phyloP scores from a whole-genome alignment of 1,284 basidiomycete species.

The Termitomyces sp. region DNA sequence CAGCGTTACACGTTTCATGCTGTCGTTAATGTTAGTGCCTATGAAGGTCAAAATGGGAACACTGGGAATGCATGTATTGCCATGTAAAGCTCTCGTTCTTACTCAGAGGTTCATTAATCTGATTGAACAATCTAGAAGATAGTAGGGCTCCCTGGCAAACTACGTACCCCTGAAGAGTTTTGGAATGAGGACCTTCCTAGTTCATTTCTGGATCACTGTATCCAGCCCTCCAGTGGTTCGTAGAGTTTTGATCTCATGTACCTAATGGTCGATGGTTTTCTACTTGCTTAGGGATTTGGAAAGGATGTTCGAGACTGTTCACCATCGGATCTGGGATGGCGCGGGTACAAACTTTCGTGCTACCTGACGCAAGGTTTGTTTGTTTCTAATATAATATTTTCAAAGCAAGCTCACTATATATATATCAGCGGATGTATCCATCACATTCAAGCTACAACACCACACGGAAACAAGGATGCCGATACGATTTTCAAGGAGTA shows the following conservation, averaged over 20 bases:
- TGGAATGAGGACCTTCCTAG: conserved; percentile 25
- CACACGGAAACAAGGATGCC: conserved; percentile 37
- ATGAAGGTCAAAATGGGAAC: conserved; percentile 62
- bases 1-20: neutral
- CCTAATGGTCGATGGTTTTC: neutral
- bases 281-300: conserved; percentile 26
- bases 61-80: conserved; percentile 62
- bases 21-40: neutral
- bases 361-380: conserved; percentile 46
- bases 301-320: conserved; percentile 23
- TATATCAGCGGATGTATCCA: conserved; percentile 55
- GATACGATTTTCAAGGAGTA: conserved; percentile 56
- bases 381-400: neutral
- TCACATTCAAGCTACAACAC: conserved; percentile 42
- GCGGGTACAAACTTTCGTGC: conserved; percentile 34
- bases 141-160: conserved; percentile 22
- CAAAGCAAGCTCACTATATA: neutral
- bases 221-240: conserved; percentile 25
- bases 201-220: conserved; percentile 24
- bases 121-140: conserved; percentile 4
- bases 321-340: conserved; percentile 24
- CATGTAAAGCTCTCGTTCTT: conserved; percentile 27
- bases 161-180: conserved; percentile 31
- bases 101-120: neutral
- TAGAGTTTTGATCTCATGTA: neutral